Evolutionary conservation across 768 basidiomycete species (phyloP).

Genomic region (Bullera alba): DNA sequence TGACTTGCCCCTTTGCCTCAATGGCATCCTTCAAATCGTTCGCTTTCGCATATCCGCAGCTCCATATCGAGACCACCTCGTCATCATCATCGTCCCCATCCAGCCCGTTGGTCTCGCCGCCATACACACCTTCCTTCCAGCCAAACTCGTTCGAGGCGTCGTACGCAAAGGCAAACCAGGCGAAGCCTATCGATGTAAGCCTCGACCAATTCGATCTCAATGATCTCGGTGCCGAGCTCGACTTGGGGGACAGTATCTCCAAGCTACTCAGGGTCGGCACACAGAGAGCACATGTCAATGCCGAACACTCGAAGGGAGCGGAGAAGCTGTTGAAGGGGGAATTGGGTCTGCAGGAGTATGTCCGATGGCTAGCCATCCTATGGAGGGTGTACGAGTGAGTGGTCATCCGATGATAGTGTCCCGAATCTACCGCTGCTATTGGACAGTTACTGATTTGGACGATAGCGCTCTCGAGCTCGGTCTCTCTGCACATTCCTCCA

Average conservation of each 20-base stretch:
- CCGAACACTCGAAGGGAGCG: slow-evolving; percentile 57
- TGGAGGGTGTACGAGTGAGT: slow-evolving; percentile 73
- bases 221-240: slow-evolving; percentile 25
- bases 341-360: slow-evolving; percentile 60
- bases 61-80: background rate
- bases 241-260: slow-evolving; percentile 44
- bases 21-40: too few relatives aligned
- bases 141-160: slow-evolving; percentile 30
- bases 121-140: slow-evolving; percentile 23
- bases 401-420: too few relatives aligned
- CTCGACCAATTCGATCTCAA: slow-evolving; percentile 10
- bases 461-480: slow-evolving; percentile 44
- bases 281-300: slow-evolving; percentile 54
- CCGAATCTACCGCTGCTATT: background rate
- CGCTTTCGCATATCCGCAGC: background rate
- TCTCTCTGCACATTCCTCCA: slow-evolving; percentile 52
- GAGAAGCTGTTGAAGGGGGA: slow-evolving; percentile 56
- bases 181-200: background rate
- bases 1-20: background rate
- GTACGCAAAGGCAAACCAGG: background rate
- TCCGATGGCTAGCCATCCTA: slow-evolving; percentile 65
- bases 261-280: slow-evolving; percentile 50
- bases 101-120: background rate
- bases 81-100: background rate
- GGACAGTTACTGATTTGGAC: background rate